Evolutionary conservation across 2,329 filamentous ascomycete species (phyloP).

Genomic region (Neoarthrinium moseri): DNA sequence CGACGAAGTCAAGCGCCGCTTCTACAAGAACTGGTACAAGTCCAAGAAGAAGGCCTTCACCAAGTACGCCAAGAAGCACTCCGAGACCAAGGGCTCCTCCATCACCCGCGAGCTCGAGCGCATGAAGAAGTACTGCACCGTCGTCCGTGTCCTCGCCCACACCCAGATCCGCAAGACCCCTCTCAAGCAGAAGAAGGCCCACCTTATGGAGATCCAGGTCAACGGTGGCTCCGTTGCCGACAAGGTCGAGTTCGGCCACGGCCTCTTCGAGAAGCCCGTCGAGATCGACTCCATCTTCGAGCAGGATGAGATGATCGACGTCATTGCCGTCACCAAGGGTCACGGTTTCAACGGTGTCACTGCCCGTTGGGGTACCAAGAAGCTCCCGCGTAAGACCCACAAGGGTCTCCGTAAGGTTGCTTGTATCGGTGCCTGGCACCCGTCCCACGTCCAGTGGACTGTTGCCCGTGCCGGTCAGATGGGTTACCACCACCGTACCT

Average conservation of each 20-base stretch:
- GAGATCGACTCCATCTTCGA: constrained; percentile 93
- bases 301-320: constrained; percentile 99
- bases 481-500: constrained; percentile 99
- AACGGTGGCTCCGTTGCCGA: constrained; percentile 95
- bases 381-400: constrained; percentile 99
- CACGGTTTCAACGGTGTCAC: constrained; percentile 98
- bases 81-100: constrained; percentile 84
- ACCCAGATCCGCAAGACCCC: constrained; percentile 99
- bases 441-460: constrained; percentile 99
- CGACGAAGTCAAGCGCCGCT: constrained; percentile 98
- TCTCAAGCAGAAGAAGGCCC: constrained; percentile 99
- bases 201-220: constrained; percentile 99
- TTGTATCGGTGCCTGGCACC: constrained; percentile 99
- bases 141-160: constrained; percentile 98
- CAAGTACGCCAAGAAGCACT: constrained; percentile 99
- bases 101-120: constrained; percentile 98
- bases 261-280: constrained; percentile 98
- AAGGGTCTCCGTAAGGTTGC: constrained; percentile 99
- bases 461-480: constrained; percentile 99
- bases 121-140: constrained; percentile 99
- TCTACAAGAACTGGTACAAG: constrained; percentile 99
- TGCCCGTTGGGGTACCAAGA: constrained; percentile 98
- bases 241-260: constrained; percentile 95
- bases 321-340: constrained; percentile 99
- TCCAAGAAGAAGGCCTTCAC: constrained; percentile 99